Evolutionary conservation across 176 grass and related monocot species (phyloP), one percentile per base, ranked within the genome.

Genomic region (Carex pumila): DNA sequence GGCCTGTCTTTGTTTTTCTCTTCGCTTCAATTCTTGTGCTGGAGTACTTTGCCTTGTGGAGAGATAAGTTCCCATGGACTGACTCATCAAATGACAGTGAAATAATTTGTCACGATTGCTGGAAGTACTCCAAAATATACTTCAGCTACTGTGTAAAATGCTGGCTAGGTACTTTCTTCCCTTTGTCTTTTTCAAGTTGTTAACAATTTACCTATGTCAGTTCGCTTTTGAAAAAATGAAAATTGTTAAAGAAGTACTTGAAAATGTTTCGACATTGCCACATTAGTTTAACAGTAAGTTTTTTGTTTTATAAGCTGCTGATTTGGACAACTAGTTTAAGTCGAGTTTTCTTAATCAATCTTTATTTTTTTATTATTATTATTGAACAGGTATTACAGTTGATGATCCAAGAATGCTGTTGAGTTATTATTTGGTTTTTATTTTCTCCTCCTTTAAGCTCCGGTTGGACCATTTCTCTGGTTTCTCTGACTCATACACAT

Each of bases 361-460:
- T 79, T 61, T 82, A 79, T 67, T 65, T 50, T 30, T 74, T 76
- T 82, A 25, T 25, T 25, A 25, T 57, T 90, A 67, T 17, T 7
- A 34, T 82, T 58, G 49, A 87, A 92, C 78, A 98, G 95, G 92
- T n/a, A 7, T 90, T 66, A 94, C 88, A 84, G 88, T 90, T 83
- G 95, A 98, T 85, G 95, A 98, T 87, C 89, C 91, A 73, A 88
- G 95, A 91, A 89, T 98, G 89, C 86, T 98, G 49, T 69, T 93
- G 87, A 94, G 92, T 90, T 93, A 98, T 58, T 98, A 98, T 53
- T 73, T 90, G 73, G 95, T 98, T 84, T 98, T 98, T 87, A 90
- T 93, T 87, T 91, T 94, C 86, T 98, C 95, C 63, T 93, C 92
- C 31, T 94, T 93, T 76, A 98, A 98, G 84, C 88, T 98, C 66